Base-by-base conservation (phyloP, 306 rosid species). In the Vigna mungo region DNA sequence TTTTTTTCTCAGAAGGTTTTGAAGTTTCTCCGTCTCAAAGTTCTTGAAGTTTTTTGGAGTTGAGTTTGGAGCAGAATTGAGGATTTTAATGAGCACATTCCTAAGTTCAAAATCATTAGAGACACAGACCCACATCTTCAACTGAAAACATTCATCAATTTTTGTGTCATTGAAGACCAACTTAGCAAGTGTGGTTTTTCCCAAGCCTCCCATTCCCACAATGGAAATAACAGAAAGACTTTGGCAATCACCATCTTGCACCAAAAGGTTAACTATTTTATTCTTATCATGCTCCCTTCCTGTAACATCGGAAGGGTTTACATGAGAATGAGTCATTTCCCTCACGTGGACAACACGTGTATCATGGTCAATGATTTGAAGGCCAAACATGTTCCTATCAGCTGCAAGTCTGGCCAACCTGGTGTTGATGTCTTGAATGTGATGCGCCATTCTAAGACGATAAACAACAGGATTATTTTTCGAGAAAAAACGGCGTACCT, bases 51-150 rank as follows among this genome's bases (percentile, higher is more conserved):
- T 54, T 20, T 54, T 7, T 0, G 0, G 20, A 9, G 7, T 3
- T 0, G 61, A 15, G 7, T 58, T 58, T 4, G 64, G 64, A 58
- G 9, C 9, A 20, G 21, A 20, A 20, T 20, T 20, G 21, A 20
- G 21, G 21, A 20, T 20, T 20, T 20, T 20, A 20, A 20, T 20
- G 21, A 20, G 21, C 21, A 20, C 21, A 20, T 20, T 20, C 21
- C 21, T 58, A 25, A 58, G 64, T 23, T 58, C 17, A 58, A 58
- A 23, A 58, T 13, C 16, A 55, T 20, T 55, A 21, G 61, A 55
- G 32, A 55, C 61, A 21, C 60, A 54, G 2, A 55, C 61, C 61
- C 61, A 55, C 61, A 20, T 20, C 61, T 55, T 55, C 15, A 55
- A 55, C 0, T 16, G 7, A 7, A 55, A 55, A 21, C 15, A 55